These are phyloP conservation scores for Aspergillus campestris DNA, from an alignment of 495 filamentous ascomycete species.

Conservation along the genomic window DNA sequence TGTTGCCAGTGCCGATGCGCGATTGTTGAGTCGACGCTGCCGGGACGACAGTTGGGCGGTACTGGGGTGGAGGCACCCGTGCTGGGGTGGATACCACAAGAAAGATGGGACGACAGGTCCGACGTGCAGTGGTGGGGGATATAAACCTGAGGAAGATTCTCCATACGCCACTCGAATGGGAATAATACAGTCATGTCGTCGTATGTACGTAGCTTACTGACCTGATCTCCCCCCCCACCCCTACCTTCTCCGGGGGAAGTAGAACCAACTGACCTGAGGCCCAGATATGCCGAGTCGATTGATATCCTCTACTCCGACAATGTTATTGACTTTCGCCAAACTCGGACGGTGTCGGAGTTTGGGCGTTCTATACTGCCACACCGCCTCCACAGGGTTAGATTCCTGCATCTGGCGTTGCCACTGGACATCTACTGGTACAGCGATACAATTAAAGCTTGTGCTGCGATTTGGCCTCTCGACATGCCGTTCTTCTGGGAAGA, in stretches of 20 bases:
- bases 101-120: too few relatives aligned
- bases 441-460: too few relatives aligned
- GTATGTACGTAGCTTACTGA: conserved; percentile 1
- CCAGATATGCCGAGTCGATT: background rate
- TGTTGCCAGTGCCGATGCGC: background rate
- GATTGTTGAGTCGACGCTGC: background rate
- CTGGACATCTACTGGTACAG: too few relatives aligned
- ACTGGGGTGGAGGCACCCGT: background rate
- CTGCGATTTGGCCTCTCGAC: too few relatives aligned
- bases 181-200: background rate
- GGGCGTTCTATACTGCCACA: background rate
- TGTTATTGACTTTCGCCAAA: background rate
- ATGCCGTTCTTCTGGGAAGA: background rate
- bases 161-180: background rate
- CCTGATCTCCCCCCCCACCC: too few relatives aligned
- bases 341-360: background rate
- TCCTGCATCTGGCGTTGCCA: background rate
- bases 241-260: background rate
- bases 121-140: background rate
- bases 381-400: background rate
- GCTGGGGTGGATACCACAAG: background rate
- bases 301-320: conserved; percentile 2
- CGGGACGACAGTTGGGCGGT: background rate
- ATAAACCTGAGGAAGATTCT: background rate
- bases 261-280: background rate